Base-by-base conservation (phyloP, 2,329 filamentous ascomycete species). In the Ceratocystis alfenasii region DNA sequence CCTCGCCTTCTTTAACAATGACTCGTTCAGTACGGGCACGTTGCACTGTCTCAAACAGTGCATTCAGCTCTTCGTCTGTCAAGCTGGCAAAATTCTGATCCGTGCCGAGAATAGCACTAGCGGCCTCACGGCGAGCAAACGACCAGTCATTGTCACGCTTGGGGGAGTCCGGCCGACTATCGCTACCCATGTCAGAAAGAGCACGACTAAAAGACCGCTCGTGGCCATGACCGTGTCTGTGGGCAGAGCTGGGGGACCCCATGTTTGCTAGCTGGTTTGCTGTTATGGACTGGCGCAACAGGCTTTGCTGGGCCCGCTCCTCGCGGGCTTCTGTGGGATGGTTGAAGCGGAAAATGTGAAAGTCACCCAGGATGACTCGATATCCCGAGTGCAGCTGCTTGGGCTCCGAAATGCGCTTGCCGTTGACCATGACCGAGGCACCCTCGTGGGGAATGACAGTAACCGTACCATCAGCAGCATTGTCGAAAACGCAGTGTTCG, bases 391-490 rank as follows among this genome's bases (percentile, higher is more conserved):
- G 87, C 55, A 99, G 80, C 69, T 91, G 84, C 70, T 87, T 91
- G 0, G 92, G 87, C 72, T 92, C 91, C 65, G 91, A 85, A 65
- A 97, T 89, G 20, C 92, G 88, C 69, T 93, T 84, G 67, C 94
- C 94, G 72, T 99, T 99, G 64, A 99, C 90, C 94, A 99, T 99
- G 67, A 99, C 90, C 10, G 92, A 90, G 0, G 94, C 94, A n/a
- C 90, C 90, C 71, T 95, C 90, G 68, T 83, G 87, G 0, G 94
- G 94, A 41, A 95, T 83, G 22, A 99, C 80, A 0, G 90, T 96
- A n/a, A 99, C 94, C 1, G 89, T 86, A 65, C 93, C 94, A 71
- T 99, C 93, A 3, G 87, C 78, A 30, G 76, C 77, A 72, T 99
- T 96, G 70, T 99, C 93, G 72, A 99, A 96, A 0, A 83, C 87